phyloP scores from a whole-genome alignment of 2,329 filamentous ascomycete species.

The Diplocarpon rosae region DNA sequence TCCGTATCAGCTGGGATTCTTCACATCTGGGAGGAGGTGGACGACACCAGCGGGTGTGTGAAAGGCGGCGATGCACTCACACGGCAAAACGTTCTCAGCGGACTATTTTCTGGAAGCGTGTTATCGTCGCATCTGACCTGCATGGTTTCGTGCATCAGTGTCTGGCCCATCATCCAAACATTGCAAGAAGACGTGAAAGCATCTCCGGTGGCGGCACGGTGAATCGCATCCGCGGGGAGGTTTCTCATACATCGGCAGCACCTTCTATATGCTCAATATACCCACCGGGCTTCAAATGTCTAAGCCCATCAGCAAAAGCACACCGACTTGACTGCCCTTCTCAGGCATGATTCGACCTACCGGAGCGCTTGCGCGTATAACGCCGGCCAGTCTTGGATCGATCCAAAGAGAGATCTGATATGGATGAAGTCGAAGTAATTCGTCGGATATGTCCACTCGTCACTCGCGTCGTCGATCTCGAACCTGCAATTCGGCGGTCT shows the following conservation, averaged over 20 bases:
- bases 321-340: too few species aligned
- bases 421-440: slow-evolving; percentile 51
- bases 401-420: slow-evolving; percentile 44
- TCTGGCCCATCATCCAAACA: neutral
- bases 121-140: slow-evolving; percentile 34
- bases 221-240: too few species aligned
- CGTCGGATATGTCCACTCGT: slow-evolving; percentile 30
- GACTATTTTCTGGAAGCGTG: slow-evolving; percentile 31
- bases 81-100: slow-evolving; percentile 32
- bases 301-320: slow-evolving; percentile 8
- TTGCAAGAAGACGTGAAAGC: too few species aligned
- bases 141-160: neutral
- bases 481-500: slow-evolving; percentile 49
- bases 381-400: slow-evolving; percentile 43
- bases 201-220: too few species aligned
- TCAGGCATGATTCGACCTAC: slow-evolving; percentile 22
- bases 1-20: neutral
- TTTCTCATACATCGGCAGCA: slow-evolving; percentile 9
- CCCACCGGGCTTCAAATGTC: slow-evolving; percentile 29
- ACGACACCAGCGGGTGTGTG: neutral
- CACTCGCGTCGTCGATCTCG: slow-evolving; percentile 49
- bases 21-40: too few species aligned
- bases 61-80: slow-evolving; percentile 5
- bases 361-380: slow-evolving; percentile 40
- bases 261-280: slow-evolving; percentile 27